Conservation (phyloP, 1,284 basidiomycete genomes). For the Sparassis latifolia region DNA sequence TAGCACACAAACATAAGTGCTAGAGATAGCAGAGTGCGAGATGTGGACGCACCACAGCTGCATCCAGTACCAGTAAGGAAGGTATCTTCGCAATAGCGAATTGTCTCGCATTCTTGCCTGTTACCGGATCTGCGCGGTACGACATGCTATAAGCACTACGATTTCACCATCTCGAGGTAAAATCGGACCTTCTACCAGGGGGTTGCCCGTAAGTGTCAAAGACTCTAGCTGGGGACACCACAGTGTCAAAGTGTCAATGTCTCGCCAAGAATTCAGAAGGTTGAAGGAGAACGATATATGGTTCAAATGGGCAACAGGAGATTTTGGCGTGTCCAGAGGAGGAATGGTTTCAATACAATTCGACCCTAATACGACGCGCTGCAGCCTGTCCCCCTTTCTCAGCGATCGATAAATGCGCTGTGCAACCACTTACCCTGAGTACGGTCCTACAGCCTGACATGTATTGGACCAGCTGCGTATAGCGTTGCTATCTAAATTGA, state of each 20-base stretch:
- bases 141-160: too few species aligned
- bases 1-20: conserved; percentile 1
- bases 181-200: conserved; percentile 47
- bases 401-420: conserved; percentile 8
- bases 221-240: conserved; percentile 63
- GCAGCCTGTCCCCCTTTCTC: conserved; percentile 35
- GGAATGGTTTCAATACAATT: conserved; percentile 49
- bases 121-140: conserved; percentile 28
- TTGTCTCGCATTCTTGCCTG: conserved; percentile 47
- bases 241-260: conserved; percentile 60
- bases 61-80: conserved; percentile 60
- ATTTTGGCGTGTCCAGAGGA: conserved; percentile 18
- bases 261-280: conserved; percentile 52
- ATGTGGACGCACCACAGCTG: conserved; percentile 45
- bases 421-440: conserved; percentile 41
- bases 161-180: too few species aligned
- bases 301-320: conserved; percentile 23
- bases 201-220: conserved; percentile 55
- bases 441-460: conserved; percentile 37
- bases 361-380: conserved; percentile 63
- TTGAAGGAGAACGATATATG: conserved; percentile 67
- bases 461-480: conserved; percentile 56
- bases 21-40: background rate
- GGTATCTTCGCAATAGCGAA: conserved; percentile 71
- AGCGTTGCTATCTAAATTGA: conserved; percentile 77